Evolutionary conservation across 306 rosid species (phyloP).

Genomic region (Medicago truncatula): MtrunA17r5.0-ANR NC_053045.1:56895501-56896000

Average conservation of each 20-base stretch:
- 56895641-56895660: conserved; percentile 68
- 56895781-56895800: conserved; percentile 38
- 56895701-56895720: conserved; percentile 85
- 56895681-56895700: conserved; percentile 97
- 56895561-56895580: conserved; percentile 28
- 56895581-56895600: conserved; percentile 21
- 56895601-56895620: conserved; percentile 28
- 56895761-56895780: conserved; percentile 60
- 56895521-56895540: neutral
- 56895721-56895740: conserved; percentile 91
- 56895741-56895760: conserved; percentile 84
- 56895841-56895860: neutral
- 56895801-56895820: conserved; percentile 2
- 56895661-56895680: conserved; percentile 97
- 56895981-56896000: conserved; percentile 27
- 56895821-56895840: neutral
- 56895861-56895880: conserved; percentile 7
- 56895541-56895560: conserved; percentile 19
- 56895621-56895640: neutral
- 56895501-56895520: neutral
- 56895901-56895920: neutral
- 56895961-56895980: conserved; percentile 6
- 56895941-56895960: conserved; percentile 6
- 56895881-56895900: neutral
- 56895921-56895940: neutral